Conservation (phyloP, 2,329 filamentous ascomycete genomes). For the Fusarium miscanthi region DNA sequence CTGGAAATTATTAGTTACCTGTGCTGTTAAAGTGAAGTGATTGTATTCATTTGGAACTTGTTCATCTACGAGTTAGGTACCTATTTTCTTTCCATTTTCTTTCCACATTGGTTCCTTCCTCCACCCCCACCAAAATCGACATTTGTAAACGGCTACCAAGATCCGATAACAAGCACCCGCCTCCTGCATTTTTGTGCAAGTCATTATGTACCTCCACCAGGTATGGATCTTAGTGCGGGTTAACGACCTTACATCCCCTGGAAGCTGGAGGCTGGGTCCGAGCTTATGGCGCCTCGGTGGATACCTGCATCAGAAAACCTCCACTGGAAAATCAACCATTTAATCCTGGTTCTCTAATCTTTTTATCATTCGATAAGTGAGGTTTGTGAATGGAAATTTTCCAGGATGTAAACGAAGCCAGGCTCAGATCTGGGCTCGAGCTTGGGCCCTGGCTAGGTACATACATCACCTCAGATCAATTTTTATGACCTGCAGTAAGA, state of each 20-base stretch:
- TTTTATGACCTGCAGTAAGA: constrained; percentile 7
- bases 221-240: constrained; percentile 13
- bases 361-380: constrained; percentile 37
- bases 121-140: constrained; percentile 20
- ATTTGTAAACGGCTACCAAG: constrained; percentile 22
- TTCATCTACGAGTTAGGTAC: neutral
- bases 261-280: constrained; percentile 19
- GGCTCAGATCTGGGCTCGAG: constrained; percentile 38
- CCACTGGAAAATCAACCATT: constrained; percentile 19
- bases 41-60: neutral
- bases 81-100: neutral
- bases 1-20: neutral
- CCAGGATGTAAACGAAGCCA: constrained; percentile 19
- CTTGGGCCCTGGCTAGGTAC: constrained; percentile 8
- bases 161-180: constrained; percentile 31
- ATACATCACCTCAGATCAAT: constrained; percentile 22
- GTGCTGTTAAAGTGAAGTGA: neutral
- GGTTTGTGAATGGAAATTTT: constrained; percentile 14
- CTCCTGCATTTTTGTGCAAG: constrained; percentile 32
- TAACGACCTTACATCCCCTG: constrained; percentile 18
- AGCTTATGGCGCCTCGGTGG: constrained; percentile 27
- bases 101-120: constrained; percentile 1
- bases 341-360: constrained; percentile 11
- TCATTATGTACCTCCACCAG: constrained; percentile 28
- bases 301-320: constrained; percentile 15